Percentiles rank a stretch among this genome's conserved stretches.
These are phyloP conservation scores for Podochytrium sp. DNA, from an alignment of 192 early-diverging fungal species.

Conservation along the genomic window DNA sequence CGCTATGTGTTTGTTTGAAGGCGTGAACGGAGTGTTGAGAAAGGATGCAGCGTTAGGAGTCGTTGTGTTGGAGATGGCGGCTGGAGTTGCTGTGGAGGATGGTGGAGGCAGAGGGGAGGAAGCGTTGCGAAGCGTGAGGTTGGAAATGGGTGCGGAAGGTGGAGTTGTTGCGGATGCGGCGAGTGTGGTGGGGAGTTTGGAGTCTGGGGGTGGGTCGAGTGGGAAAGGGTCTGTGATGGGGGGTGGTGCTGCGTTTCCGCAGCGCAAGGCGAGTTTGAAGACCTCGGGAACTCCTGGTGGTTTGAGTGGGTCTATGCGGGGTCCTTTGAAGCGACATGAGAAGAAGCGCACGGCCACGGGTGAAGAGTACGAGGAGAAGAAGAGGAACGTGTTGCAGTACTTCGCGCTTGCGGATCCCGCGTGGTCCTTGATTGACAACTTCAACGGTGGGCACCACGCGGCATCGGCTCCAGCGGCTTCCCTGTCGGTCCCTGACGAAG, in stretches of 20 bases:
- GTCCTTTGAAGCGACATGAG: too few species aligned
- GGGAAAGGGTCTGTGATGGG: not conserved
- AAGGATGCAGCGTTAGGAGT: constrained; percentile 5
- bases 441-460: not conserved
- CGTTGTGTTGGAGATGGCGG: constrained; percentile 22
- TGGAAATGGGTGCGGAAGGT: not conserved
- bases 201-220: too few species aligned
- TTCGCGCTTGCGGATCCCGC: constrained; percentile 18
- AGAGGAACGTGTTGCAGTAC: not conserved
- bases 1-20: constrained; percentile 27
- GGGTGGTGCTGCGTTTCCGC: not conserved
- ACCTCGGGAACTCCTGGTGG: too few species aligned
- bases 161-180: not conserved
- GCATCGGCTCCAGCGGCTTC: not conserved
- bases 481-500: not conserved
- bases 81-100: constrained; percentile 26
- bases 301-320: too few species aligned
- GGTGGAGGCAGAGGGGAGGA: not conserved
- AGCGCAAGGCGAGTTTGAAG: not conserved
- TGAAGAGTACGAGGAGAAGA: too few species aligned
- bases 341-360: too few species aligned
- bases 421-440: constrained; percentile 19
- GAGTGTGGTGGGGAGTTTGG: too few species aligned
- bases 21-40: not conserved
- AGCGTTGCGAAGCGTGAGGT: not conserved